phyloP scores from a whole-genome alignment of 306 rosid species.

The Cajanus cajan region DNA sequence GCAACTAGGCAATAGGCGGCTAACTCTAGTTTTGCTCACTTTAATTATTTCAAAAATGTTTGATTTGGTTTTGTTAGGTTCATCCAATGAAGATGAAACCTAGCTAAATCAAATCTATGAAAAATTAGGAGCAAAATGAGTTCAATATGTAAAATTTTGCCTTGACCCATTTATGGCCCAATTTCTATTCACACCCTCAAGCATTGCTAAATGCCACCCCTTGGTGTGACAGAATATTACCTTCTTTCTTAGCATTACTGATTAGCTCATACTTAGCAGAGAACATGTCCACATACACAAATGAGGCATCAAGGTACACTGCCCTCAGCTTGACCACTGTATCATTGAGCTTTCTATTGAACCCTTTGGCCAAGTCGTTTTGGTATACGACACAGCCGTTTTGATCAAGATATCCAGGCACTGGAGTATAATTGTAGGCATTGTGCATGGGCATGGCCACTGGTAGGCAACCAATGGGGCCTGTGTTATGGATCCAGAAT shows the following conservation, averaged over 20 bases:
- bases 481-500: slow-evolving; percentile 89
- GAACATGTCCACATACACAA: slow-evolving; percentile 72
- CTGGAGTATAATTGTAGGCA: slow-evolving; percentile 15
- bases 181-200: too few species aligned
- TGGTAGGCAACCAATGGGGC: slow-evolving; percentile 77
- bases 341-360: slow-evolving; percentile 56
- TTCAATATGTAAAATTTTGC: too few species aligned
- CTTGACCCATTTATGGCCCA: too few species aligned
- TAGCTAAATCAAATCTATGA: too few species aligned
- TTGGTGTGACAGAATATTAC: slow-evolving; percentile 29
- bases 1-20: too few species aligned
- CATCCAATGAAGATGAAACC: too few species aligned
- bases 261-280: slow-evolving; percentile 64
- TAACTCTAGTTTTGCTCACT: too few species aligned
- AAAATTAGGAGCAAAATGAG: too few species aligned
- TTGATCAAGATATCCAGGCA: slow-evolving; percentile 46
- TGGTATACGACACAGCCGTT: slow-evolving; percentile 57
- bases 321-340: slow-evolving; percentile 45
- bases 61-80: too few species aligned
- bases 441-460: slow-evolving; percentile 46
- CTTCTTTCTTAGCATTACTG: slow-evolving; percentile 49
- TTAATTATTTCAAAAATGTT: too few species aligned
- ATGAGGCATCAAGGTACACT: slow-evolving; percentile 47
- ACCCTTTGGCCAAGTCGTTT: slow-evolving; percentile 63
- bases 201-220: too few species aligned